phyloP scores from a whole-genome alignment of 1,139 yeast species.

The Geotrichum restrictum region DNA sequence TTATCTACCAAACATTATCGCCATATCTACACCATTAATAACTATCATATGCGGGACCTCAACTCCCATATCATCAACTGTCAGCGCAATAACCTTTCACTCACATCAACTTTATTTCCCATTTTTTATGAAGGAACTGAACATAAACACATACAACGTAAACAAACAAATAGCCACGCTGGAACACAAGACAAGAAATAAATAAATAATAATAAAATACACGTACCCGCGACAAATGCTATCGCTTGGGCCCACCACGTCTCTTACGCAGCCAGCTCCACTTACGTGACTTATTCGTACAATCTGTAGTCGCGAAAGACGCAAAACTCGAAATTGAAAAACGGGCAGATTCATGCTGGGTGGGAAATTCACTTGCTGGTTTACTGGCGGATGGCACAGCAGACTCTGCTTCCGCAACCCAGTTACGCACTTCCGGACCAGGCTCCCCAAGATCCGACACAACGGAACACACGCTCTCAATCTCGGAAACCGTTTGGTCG shows the following conservation, averaged over 20 bases:
- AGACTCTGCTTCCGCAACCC: not conserved
- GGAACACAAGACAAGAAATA: not conserved
- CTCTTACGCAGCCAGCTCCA: slow-evolving; percentile 15
- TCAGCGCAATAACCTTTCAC: no score
- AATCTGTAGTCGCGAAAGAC: slow-evolving; percentile 4
- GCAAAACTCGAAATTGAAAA: slow-evolving; percentile 12
- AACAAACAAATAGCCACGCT: not conserved
- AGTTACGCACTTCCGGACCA: not conserved
- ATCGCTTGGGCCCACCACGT: not conserved
- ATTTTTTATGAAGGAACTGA: not conserved
- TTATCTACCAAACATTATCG: no score
- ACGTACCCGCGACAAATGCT: not conserved
- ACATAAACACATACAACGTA: not conserved
- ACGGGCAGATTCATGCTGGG: slow-evolving; percentile 1
- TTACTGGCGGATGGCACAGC: not conserved
- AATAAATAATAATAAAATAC: not conserved
- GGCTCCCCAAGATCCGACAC: not conserved
- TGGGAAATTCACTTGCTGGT: not conserved
- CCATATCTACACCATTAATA: no score
- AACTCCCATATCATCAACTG: no score
- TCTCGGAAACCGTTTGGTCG: not conserved
- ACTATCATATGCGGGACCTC: no score
- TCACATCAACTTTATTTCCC: no score
- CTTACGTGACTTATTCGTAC: slow-evolving; percentile 2
- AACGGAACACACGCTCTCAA: not conserved